Conservation (phyloP, 371 early-diverging fungal species). For the Lichtheimia corymbifera region DNA sequence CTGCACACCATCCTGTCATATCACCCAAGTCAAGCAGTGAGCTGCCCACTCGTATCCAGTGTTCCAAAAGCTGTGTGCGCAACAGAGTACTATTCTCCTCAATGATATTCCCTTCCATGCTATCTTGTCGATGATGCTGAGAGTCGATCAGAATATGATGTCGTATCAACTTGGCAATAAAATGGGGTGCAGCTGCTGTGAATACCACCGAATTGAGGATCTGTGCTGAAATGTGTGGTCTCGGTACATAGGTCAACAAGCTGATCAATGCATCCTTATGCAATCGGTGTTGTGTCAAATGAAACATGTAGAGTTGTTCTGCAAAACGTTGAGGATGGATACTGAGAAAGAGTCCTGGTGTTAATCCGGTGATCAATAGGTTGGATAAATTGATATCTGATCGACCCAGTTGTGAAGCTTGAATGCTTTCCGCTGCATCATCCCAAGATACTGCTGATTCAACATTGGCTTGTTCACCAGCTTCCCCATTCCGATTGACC, state of each 20-base stretch:
- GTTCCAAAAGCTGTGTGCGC: slow-evolving; percentile 65
- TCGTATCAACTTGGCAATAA: slow-evolving; percentile 69
- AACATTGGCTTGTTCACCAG: slow-evolving; percentile 11
- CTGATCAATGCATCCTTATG: slow-evolving; percentile 27
- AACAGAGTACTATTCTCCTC: slow-evolving; percentile 14
- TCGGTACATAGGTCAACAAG: slow-evolving; percentile 43
- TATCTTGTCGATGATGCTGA: slow-evolving; percentile 38
- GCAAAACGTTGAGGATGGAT: slow-evolving; percentile 68
- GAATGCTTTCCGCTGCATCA: background rate
- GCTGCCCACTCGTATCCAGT: slow-evolving; percentile 75
- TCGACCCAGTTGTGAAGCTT: background rate
- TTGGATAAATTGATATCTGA: slow-evolving; percentile 49
- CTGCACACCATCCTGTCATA: slow-evolving; percentile 72
- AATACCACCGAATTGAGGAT: slow-evolving; percentile 52
- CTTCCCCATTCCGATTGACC: slow-evolving; percentile 29
- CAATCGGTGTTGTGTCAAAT: slow-evolving; percentile 43
- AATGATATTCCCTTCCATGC: background rate
- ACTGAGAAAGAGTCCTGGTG: slow-evolving; percentile 62
- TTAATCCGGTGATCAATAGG: slow-evolving; percentile 59
- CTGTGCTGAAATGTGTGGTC: slow-evolving; percentile 33
- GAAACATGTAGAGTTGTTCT: slow-evolving; percentile 72
- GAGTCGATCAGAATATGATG: slow-evolving; percentile 72
- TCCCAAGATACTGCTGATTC: slow-evolving; percentile 7
- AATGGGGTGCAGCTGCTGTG: slow-evolving; percentile 65
- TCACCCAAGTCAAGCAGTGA: slow-evolving; percentile 62